A percentile compares a stretch with the other conserved stretches of the same genome.
Evolutionary conservation across 2,329 filamentous ascomycete species (phyloP).

Genomic region (Akanthomyces lecanii): DNA sequence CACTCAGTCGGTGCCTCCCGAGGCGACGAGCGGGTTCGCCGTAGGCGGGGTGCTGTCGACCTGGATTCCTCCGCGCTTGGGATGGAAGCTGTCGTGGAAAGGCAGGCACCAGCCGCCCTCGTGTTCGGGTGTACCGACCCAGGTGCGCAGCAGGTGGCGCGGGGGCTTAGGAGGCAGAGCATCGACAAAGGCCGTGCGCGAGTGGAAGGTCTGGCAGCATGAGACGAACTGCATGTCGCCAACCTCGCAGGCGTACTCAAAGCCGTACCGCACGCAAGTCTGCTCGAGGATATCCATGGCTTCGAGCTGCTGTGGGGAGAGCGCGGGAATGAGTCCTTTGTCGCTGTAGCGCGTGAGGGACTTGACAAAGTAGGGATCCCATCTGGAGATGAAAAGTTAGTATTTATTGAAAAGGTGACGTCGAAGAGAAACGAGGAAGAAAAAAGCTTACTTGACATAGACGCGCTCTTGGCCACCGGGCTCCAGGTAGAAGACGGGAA

Average conservation of each 20-base stretch:
- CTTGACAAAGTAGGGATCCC: constrained; percentile 84
- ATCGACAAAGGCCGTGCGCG: constrained; percentile 29
- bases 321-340: constrained; percentile 64
- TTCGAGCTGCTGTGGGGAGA: constrained; percentile 64
- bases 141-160: constrained; percentile 76
- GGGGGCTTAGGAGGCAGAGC: constrained; percentile 63
- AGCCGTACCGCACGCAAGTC: constrained; percentile 54
- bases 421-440: neutral
- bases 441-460: constrained; percentile 56
- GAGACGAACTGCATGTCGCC: constrained; percentile 72
- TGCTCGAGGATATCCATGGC: constrained; percentile 60
- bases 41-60: constrained; percentile 75
- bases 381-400: constrained; percentile 55
- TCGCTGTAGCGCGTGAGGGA: constrained; percentile 72
- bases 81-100: constrained; percentile 74
- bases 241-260: constrained; percentile 45
- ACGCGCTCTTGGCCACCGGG: constrained; percentile 41
- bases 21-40: constrained; percentile 34
- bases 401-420: neutral
- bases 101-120: constrained; percentile 85
- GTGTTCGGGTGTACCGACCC: constrained; percentile 74
- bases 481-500: constrained; percentile 73
- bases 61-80: constrained; percentile 86
- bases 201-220: constrained; percentile 17
- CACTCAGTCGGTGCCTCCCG: constrained; percentile 7